phyloP scores from a whole-genome alignment of 2,329 filamentous ascomycete genomes.

The Fusarium pilosicola region DNA sequence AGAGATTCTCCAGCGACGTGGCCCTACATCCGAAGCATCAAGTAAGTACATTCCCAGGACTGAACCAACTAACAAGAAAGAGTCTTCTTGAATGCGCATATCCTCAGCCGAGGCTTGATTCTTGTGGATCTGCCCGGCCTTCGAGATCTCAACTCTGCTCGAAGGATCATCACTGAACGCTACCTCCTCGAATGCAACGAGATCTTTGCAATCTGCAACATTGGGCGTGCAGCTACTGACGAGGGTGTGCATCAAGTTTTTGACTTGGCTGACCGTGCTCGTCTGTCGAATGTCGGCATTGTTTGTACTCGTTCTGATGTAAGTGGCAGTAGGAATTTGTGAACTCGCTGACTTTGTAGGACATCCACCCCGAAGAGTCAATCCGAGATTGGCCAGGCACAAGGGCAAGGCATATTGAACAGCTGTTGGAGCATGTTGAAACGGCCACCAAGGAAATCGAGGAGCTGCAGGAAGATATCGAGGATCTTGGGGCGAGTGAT shows the following conservation, averaged over 20 bases:
- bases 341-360: slow-evolving; percentile 20
- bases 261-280: slow-evolving; percentile 51
- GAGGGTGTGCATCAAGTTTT: slow-evolving; percentile 54
- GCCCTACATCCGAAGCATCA: slow-evolving; percentile 58
- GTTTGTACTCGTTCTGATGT: slow-evolving; percentile 57
- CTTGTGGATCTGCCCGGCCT: slow-evolving; percentile 59
- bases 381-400: slow-evolving; percentile 46
- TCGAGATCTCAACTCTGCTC: slow-evolving; percentile 57
- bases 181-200: slow-evolving; percentile 58
- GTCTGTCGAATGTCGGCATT: slow-evolving; percentile 54
- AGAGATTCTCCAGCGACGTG: slow-evolving; percentile 46
- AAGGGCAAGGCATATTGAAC: slow-evolving; percentile 26
- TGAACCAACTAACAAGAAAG: slow-evolving; percentile 43
- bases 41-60: slow-evolving; percentile 41
- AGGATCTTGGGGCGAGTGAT: slow-evolving; percentile 8
- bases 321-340: background rate
- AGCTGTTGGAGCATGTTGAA: slow-evolving; percentile 25
- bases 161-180: slow-evolving; percentile 55
- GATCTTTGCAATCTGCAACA: slow-evolving; percentile 57
- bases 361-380: slow-evolving; percentile 48
- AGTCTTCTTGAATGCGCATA: slow-evolving; percentile 56
- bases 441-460: slow-evolving; percentile 7
- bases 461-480: slow-evolving; percentile 13
- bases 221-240: slow-evolving; percentile 55
- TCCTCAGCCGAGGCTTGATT: slow-evolving; percentile 59